phyloP scores from a whole-genome alignment of 2,329 filamentous ascomycete species.

The Didymella keratinophila region DNA sequence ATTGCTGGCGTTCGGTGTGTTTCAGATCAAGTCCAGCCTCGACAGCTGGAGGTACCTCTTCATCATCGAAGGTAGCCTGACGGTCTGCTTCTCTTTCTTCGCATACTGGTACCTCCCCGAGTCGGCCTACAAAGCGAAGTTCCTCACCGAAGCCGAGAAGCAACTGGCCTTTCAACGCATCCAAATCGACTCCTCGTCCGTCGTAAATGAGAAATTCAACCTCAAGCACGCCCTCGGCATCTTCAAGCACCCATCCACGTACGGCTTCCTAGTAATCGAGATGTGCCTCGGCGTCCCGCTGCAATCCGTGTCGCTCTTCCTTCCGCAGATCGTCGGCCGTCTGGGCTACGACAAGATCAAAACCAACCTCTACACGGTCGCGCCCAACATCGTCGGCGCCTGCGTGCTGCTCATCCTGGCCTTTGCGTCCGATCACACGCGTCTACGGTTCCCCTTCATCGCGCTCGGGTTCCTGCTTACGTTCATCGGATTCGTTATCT shows the following conservation, averaged over 20 bases:
- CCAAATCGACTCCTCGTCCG: slow-evolving; percentile 74
- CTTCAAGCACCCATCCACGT: slow-evolving; percentile 63
- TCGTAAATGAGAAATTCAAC: slow-evolving; percentile 65
- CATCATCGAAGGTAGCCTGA: slow-evolving; percentile 66
- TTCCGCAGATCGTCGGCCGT: slow-evolving; percentile 65
- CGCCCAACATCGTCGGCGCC: slow-evolving; percentile 78
- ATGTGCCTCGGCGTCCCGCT: slow-evolving; percentile 67
- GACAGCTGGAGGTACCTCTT: slow-evolving; percentile 72
- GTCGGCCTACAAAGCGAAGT: slow-evolving; percentile 69
- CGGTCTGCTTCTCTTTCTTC: slow-evolving; percentile 67
- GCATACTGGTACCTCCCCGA: slow-evolving; percentile 74
- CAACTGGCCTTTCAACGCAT: slow-evolving; percentile 75
- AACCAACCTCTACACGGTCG: slow-evolving; percentile 83
- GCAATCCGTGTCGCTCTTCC: slow-evolving; percentile 64
- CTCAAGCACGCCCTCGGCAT: slow-evolving; percentile 61
- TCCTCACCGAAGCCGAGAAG: slow-evolving; percentile 72
- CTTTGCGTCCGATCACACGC: slow-evolving; percentile 71
- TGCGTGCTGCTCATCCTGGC: slow-evolving; percentile 75
- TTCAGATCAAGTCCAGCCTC: slow-evolving; percentile 63
- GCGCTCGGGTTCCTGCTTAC: slow-evolving; percentile 76
- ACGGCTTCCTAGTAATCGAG: slow-evolving; percentile 64
- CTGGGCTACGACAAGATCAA: slow-evolving; percentile 65
- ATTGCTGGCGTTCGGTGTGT: slow-evolving; percentile 67
- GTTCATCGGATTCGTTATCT: slow-evolving; percentile 81
- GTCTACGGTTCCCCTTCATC: slow-evolving; percentile 77